These are phyloP conservation scores for Aspergillus luchuensis DNA, from an alignment of 2,329 filamentous ascomycete genomes.

Conservation along the genomic window DNA sequence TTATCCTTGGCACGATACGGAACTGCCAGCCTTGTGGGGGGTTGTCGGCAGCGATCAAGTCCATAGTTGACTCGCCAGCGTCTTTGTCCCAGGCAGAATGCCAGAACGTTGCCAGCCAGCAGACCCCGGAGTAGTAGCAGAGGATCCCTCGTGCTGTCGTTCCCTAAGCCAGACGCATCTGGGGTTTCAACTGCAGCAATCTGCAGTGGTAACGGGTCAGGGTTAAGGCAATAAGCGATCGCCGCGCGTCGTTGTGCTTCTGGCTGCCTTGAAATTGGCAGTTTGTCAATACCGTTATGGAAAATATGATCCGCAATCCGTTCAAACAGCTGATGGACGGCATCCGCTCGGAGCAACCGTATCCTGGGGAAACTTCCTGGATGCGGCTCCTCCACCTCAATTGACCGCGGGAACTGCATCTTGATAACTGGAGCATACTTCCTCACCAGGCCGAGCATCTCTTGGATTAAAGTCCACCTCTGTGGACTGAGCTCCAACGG, in stretches of 20 bases:
- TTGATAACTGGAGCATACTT: conserved; percentile 36
- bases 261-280: conserved; percentile 48
- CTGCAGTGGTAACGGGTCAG: conserved; percentile 30
- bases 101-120: conserved; percentile 57
- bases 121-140: conserved; percentile 49
- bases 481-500: conserved; percentile 56
- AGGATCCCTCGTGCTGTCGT: conserved; percentile 40
- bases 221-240: conserved; percentile 49
- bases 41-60: conserved; percentile 47
- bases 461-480: conserved; percentile 60
- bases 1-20: conserved; percentile 63
- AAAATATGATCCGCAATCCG: conserved; percentile 44
- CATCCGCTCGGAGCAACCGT: conserved; percentile 51
- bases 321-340: conserved; percentile 29
- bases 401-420: conserved; percentile 34
- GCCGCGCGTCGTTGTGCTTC: conserved; percentile 35
- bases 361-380: conserved; percentile 51
- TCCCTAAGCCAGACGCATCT: conserved; percentile 45
- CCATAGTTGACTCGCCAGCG: conserved; percentile 69
- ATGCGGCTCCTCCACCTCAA: conserved; percentile 45
- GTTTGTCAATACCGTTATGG: conserved; percentile 44
- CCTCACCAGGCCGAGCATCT: conserved; percentile 52
- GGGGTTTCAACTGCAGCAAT: conserved; percentile 39
- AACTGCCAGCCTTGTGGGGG: conserved; percentile 59
- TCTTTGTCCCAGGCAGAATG: conserved; percentile 58